Conservation (phyloP, 2,329 filamentous ascomycete genomes). For the Cladosporium phlei region DNA sequence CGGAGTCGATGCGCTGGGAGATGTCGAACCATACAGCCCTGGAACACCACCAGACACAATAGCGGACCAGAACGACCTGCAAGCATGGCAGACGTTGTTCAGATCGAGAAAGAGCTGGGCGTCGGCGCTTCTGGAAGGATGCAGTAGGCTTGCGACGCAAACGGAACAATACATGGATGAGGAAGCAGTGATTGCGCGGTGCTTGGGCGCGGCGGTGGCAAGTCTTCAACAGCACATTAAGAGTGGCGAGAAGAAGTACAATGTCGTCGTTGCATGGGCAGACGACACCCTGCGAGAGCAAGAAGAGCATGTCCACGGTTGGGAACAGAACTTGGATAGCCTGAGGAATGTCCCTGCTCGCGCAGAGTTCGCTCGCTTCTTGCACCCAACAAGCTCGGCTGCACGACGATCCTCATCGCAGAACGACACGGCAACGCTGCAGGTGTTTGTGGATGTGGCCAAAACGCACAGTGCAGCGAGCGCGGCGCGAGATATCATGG, state of each 20-base stretch:
- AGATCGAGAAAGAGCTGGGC: slow-evolving; percentile 78
- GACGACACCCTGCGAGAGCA: slow-evolving; percentile 65
- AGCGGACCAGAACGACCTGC: slow-evolving; percentile 70
- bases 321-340: slow-evolving; percentile 64
- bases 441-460: slow-evolving; percentile 71
- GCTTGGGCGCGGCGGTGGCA: slow-evolving; percentile 76
- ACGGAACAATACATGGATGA: slow-evolving; percentile 65
- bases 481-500: slow-evolving; percentile 58
- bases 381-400: slow-evolving; percentile 20
- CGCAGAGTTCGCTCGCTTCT: slow-evolving; percentile 55
- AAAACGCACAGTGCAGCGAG: slow-evolving; percentile 68
- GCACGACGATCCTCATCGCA: slow-evolving; percentile 33
- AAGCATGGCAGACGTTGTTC: slow-evolving; percentile 86
- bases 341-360: slow-evolving; percentile 62
- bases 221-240: slow-evolving; percentile 76
- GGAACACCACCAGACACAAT: slow-evolving; percentile 71
- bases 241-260: slow-evolving; percentile 65
- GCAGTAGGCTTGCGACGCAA: slow-evolving; percentile 58
- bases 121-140: slow-evolving; percentile 63
- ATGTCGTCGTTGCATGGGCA: slow-evolving; percentile 67
- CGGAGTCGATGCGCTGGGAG: slow-evolving; percentile 52
- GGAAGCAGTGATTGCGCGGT: slow-evolving; percentile 71
- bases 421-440: slow-evolving; percentile 53
- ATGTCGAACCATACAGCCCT: slow-evolving; percentile 47
- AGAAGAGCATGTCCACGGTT: slow-evolving; percentile 56